Base-by-base conservation (phyloP, 2,329 filamentous ascomycete species). In the Stagonosporopsis vannaccii region DNA sequence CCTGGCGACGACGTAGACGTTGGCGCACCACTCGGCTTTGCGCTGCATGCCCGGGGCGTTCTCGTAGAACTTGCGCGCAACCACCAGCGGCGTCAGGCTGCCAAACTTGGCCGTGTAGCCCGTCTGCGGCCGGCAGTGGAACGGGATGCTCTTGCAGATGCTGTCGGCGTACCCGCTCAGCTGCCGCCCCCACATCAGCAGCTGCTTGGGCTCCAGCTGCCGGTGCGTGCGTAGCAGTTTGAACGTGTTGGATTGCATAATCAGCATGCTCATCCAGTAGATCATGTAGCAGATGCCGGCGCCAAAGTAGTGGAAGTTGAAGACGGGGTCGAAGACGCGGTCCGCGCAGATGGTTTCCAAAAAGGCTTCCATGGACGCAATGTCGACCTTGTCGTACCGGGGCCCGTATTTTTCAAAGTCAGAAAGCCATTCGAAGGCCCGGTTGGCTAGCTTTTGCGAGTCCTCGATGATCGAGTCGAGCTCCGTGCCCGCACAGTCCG, bases 241-340 rank as follows among this genome's bases (percentile, higher is more conserved):
- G 63, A 75, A 75, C 1, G 66, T 73, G 59, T 74, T 75, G 39
- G 68, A 68, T 47, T 70, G 72, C 52, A 75, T 46, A 45, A 75
- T 72, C 7, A 75, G 56, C 69, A 75, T 73, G 55, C 65, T 69
- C 70, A 72, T 74, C 69, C 71, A 75, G 61, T 73, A 75, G 33
- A 73, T 70, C 36, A 72, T 59, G 53, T 73, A 74, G 49, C 70
- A 74, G 36, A 72, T 74, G 8, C 68, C 69, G 1, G 68, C 65
- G 45, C 66, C 65, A 26, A 73, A 74, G 47, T 68, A 68, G 41
- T 69, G 61, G 55, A 75, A 75, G 17, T 67, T 56, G 57, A 69
- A 73, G 1, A 72, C 71, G 2, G 61, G 63, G 39, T 71, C 63
- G 57, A 70, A 75, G 1, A 68, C 55, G 8, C 40, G 58, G 47